phyloP scores from a whole-genome alignment of 768 basidiomycete genomes.

The Amanita pallidorosea region DNA sequence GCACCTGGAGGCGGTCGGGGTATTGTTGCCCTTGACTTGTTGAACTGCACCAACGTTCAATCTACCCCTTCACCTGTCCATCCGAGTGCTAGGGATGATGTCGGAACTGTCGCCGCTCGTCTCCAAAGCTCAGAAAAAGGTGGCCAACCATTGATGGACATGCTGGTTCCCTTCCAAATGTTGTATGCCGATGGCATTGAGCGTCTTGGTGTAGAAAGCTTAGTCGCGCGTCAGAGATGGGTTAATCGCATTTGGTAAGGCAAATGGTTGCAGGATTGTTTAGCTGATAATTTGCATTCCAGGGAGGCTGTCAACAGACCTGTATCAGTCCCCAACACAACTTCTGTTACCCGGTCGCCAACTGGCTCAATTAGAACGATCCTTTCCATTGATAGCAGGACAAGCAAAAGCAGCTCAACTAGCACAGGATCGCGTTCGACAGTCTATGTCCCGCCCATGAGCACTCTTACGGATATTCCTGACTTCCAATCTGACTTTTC shows the following conservation, averaged over 20 bases:
- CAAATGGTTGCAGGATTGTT: conserved; percentile 8
- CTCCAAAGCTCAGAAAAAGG: conserved; percentile 41
- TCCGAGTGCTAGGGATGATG: conserved; percentile 72
- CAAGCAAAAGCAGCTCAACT: conserved; percentile 24
- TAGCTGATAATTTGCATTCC: conserved; percentile 1
- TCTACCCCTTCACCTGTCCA: conserved; percentile 76
- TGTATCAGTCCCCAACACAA: conserved; percentile 32
- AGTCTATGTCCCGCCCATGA: conserved; percentile 69
- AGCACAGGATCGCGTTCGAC: conserved; percentile 55
- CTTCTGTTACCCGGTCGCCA: conserved; percentile 37
- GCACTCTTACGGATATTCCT: conserved; percentile 58
- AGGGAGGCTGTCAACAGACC: conserved; percentile 76
- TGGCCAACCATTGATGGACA: conserved; percentile 48
- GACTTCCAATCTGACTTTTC: conserved; percentile 35
- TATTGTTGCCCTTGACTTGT: conserved; percentile 75
- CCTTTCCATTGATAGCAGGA: conserved; percentile 38
- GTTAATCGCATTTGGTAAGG: conserved; percentile 80
- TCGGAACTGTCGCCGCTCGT: conserved; percentile 76
- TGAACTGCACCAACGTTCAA: conserved; percentile 81
- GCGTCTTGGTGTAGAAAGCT: conserved; percentile 79
- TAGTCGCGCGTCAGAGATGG: conserved; percentile 82
- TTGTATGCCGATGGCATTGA: conserved; percentile 86
- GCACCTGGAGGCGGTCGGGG: conserved; percentile 76
- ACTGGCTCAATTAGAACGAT: conserved; percentile 62
- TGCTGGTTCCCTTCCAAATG: conserved; percentile 84